Base-by-base conservation (phyloP, 2,329 filamentous ascomycete genomes). In the Penicillium brevicompactum region DNA sequence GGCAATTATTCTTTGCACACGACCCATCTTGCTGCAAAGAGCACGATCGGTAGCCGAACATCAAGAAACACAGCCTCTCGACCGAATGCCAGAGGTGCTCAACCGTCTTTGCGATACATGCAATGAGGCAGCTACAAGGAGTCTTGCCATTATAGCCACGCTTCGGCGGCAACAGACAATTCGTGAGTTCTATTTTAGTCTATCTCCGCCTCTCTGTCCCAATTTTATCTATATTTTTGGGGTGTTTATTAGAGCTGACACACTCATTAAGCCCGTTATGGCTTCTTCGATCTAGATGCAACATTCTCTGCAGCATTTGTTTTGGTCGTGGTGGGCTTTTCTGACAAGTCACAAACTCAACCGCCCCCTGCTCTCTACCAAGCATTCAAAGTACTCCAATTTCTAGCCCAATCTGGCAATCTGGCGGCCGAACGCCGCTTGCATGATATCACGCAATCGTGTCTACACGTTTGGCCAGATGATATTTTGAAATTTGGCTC, bases 241-340 rank as follows among this genome's bases (percentile, higher is more conserved):
- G 18, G 37, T 40, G 1, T 2, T 6, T 4, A 16, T 16, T 18
- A 41, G 10, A 40, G 27, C 50, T 53, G n/a, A 53, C 37, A 27
- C 13, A 31, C 4, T 16, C n/a, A 10, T 1, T 5, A 22, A 54
- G 51, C 51, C 13, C 56, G 62, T 10, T 65, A 62, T 43, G 63
- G 63, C 5, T 65, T 64, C 31, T 65, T 65, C 22, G 63, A 65
- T 37, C 27, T 65, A 4, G 63, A 64, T 4, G 62, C 63, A 18
- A 63, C 60, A 11, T 65, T 65, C 13, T 64, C 63, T 18, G 60
- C 62, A 7, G 63, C 63, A 8, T 65, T 65, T 38, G 60, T 65
- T 2, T 48, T 65, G 31, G 62, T 64, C 2, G 63, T 65, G 60
- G 49, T 52, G 7, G 60, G 61, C 1, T 57, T 63, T 16, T 27